phyloP scores from a whole-genome alignment of 2,329 filamentous ascomycete genomes.

The Curvularia sp. region DNA sequence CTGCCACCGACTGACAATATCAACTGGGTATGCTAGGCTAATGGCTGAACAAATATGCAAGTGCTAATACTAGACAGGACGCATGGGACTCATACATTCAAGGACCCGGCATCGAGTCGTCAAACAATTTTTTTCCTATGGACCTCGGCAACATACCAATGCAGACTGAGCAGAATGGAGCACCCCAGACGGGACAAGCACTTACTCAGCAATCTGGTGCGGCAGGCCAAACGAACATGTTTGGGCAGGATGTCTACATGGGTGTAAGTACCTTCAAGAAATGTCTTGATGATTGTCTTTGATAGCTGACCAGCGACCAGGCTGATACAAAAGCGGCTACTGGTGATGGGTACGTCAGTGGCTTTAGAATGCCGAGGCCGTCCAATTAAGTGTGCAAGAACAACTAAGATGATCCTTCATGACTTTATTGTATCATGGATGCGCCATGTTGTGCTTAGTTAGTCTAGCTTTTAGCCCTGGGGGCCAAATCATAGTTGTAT shows the following conservation, averaged over 20 bases:
- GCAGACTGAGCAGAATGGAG: conserved; percentile 38
- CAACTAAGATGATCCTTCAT: not conserved
- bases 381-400: conserved; percentile 1
- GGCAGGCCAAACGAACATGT: conserved; percentile 39
- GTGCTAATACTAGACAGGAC: conserved; percentile 49
- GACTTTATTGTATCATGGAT: conserved; percentile 8
- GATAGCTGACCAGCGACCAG: conserved; percentile 28
- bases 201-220: conserved; percentile 23
- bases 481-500: conserved; percentile 5
- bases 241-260: conserved; percentile 51
- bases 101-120: conserved; percentile 58
- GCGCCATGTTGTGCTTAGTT: not conserved
- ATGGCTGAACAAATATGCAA: not conserved
- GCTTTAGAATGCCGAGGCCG: conserved; percentile 41
- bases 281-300: conserved; percentile 2
- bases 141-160: conserved; percentile 47
- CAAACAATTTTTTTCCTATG: conserved; percentile 55
- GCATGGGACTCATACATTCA: conserved; percentile 75
- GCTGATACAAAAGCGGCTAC: conserved; percentile 36
- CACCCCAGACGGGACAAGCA: conserved; percentile 28
- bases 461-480: not conserved
- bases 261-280: conserved; percentile 40
- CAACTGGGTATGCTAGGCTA: conserved; percentile 64
- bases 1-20: conserved; percentile 60
- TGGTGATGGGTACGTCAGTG: conserved; percentile 39